Percentiles rank a stretch among this genome's conserved stretches.
These are phyloP conservation scores for Periconia digitata DNA, from an alignment of 2,329 filamentous ascomycete genomes.

Conservation along the genomic window DNA sequence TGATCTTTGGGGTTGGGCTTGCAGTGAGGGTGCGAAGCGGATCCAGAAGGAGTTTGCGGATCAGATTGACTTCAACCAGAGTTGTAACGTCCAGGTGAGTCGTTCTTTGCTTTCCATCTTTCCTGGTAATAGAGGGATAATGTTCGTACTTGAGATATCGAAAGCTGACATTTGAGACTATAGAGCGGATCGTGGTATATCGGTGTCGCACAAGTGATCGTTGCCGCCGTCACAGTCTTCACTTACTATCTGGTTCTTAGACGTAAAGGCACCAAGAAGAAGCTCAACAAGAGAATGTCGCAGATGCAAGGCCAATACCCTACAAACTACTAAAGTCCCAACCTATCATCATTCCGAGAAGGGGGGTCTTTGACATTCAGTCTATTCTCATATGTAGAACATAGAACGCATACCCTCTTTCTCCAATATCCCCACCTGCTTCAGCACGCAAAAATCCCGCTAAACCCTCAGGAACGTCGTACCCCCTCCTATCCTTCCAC, in stretches of 20 bases:
- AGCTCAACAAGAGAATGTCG: conserved; percentile 15
- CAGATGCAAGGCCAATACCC: conserved; percentile 11
- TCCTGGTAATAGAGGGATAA: not conserved
- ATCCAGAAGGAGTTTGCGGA: conserved; percentile 42
- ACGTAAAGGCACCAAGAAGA: conserved; percentile 34
- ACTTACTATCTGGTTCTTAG: conserved; percentile 32
- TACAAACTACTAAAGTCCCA: conserved; percentile 5
- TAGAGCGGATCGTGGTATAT: conserved; percentile 39
- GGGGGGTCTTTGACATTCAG: too few relatives aligned
- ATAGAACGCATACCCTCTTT: too few relatives aligned
- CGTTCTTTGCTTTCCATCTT: not conserved
- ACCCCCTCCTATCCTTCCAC: too few relatives aligned
- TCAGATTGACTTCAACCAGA: conserved; percentile 39
- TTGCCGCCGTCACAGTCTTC: conserved; percentile 30
- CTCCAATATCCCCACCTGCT: too few relatives aligned
- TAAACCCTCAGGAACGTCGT: too few relatives aligned
- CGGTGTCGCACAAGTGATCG: conserved; percentile 37
- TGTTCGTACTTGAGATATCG: too few relatives aligned
- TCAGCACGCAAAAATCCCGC: too few relatives aligned
- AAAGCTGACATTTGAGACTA: conserved; percentile 6
- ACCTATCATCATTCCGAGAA: too few relatives aligned
- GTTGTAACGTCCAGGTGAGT: conserved; percentile 41
- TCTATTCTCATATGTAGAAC: too few relatives aligned
- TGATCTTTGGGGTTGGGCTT: conserved; percentile 49
- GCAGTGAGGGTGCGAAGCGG: conserved; percentile 32